A percentile compares a stretch with the other conserved stretches of the same genome.
phyloP scores from a whole-genome alignment of 148 eudicot species.

The Rhododendron williamsianum region DNA sequence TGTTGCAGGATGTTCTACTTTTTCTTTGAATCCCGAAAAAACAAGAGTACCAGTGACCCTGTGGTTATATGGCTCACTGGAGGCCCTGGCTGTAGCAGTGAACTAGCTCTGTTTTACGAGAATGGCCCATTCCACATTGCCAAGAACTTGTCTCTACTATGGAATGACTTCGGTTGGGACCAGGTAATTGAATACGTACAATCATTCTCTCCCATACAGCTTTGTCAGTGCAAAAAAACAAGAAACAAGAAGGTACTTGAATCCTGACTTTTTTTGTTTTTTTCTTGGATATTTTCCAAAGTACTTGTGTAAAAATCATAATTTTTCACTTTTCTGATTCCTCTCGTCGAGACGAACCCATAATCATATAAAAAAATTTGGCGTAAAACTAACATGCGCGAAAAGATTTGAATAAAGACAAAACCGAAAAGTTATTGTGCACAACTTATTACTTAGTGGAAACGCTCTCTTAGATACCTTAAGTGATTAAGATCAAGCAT shows the following conservation, averaged over 20 bases:
- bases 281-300: no score
- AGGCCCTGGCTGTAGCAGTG: conserved; percentile 97
- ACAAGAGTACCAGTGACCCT: conserved; percentile 43
- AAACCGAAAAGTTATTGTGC: no score
- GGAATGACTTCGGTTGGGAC: conserved; percentile 93
- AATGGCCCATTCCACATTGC: conserved; percentile 81
- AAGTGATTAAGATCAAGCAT: no score
- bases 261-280: no score
- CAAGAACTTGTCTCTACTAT: conserved; percentile 59
- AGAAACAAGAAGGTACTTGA: neutral
- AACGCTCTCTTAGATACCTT: no score
- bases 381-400: no score
- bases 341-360: no score
- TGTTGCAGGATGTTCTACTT: conserved; percentile 81
- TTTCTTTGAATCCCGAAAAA: conserved; percentile 80
- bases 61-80: conserved; percentile 95
- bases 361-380: no score
- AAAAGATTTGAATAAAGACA: no score
- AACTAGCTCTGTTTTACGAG: conserved; percentile 87
- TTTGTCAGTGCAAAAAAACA: conserved; percentile 15
- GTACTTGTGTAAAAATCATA: no score
- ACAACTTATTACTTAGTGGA: no score
- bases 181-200: neutral
- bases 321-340: no score
- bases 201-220: conserved; percentile 18